Percentiles rank a stretch among this genome's conserved stretches.
These are phyloP conservation scores for Aspergillus jensenii DNA, from an alignment of 2,329 filamentous ascomycete genomes.

Conservation along the genomic window DNA sequence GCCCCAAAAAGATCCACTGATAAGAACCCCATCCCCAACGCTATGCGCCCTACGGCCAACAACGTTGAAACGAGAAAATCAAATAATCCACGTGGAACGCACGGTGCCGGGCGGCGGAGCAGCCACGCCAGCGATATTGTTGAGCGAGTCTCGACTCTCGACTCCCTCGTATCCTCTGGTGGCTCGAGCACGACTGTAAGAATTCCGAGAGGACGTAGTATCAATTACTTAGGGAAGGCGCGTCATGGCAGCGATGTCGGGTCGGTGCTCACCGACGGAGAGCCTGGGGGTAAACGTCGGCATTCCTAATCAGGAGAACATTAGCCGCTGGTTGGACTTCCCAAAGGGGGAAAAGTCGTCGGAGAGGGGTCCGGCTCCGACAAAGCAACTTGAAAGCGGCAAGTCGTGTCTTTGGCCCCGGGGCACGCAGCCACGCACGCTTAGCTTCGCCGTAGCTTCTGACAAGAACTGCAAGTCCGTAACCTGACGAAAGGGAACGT, in stretches of 20 bases:
- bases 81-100: background rate
- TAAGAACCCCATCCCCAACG: background rate
- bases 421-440: background rate
- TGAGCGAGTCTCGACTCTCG: background rate
- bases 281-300: background rate
- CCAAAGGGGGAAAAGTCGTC: background rate
- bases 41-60: too few relatives aligned
- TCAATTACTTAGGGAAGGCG: background rate
- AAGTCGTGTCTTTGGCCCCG: too few relatives aligned
- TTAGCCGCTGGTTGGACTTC: background rate
- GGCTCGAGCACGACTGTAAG: too few relatives aligned
- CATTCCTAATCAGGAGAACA: slow-evolving; percentile 1
- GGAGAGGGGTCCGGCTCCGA: background rate
- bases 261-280: background rate
- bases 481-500: background rate
- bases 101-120: background rate
- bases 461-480: background rate
- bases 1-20: background rate
- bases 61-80: background rate
- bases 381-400: background rate
- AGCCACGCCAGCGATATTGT: background rate
- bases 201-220: background rate
- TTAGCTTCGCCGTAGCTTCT: background rate
- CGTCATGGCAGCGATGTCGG: background rate
- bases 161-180: background rate